These are phyloP conservation scores for Aspergillus cejpii DNA, from an alignment of 2,329 filamentous ascomycete genomes.

Conservation along the genomic window DNA sequence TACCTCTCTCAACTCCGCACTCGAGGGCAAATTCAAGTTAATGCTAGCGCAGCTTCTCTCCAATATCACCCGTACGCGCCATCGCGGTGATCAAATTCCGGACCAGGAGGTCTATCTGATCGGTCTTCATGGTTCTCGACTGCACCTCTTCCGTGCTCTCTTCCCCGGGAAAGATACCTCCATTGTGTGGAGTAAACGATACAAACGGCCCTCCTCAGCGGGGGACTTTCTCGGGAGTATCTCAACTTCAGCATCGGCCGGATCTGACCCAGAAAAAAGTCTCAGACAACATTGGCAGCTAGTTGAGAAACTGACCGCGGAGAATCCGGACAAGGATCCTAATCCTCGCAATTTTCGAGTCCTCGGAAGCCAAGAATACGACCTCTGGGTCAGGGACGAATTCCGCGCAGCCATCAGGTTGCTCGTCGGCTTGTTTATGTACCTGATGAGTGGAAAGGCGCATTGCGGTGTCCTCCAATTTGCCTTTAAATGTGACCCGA, in stretches of 20 bases:
- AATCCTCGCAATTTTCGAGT: constrained; percentile 19
- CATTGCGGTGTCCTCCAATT: constrained; percentile 21
- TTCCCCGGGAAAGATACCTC: constrained; percentile 27
- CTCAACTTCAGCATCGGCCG: background rate
- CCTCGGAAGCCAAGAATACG: constrained; percentile 22
- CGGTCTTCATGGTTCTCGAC: constrained; percentile 23
- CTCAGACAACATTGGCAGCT: constrained; percentile 14
- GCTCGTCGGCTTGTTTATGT: constrained; percentile 19
- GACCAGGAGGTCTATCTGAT: constrained; percentile 28
- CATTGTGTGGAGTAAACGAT: constrained; percentile 14
- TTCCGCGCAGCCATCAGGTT: constrained; percentile 16
- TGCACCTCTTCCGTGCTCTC: constrained; percentile 25
- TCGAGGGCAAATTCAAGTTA: constrained; percentile 23
- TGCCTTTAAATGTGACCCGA: constrained; percentile 14
- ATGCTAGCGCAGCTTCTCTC: constrained; percentile 22
- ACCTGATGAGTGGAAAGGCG: constrained; percentile 25
- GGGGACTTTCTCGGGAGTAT: background rate
- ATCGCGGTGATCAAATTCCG: constrained; percentile 21
- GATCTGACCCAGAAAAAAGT: constrained; percentile 16
- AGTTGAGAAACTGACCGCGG: constrained; percentile 12
- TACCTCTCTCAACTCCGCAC: constrained; percentile 8
- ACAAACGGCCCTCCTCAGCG: background rate
- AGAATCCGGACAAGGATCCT: constrained; percentile 12
- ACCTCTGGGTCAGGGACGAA: constrained; percentile 21
- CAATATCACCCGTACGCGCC: constrained; percentile 14